These are phyloP conservation scores for Trichoderma oligosporum DNA, from an alignment of 2,329 filamentous ascomycete species.

Conservation along the genomic window DNA sequence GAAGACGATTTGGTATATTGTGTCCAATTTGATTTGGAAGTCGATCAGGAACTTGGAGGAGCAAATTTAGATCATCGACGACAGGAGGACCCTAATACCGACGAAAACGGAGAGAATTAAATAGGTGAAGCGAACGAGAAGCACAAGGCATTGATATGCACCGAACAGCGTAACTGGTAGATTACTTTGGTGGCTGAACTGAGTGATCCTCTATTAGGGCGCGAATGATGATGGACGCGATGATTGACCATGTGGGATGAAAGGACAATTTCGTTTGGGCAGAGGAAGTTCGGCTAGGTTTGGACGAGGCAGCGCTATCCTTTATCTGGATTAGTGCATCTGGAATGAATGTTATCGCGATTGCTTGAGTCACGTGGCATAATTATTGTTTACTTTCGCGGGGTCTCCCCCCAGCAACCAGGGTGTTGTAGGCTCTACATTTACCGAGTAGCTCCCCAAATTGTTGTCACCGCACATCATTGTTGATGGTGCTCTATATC, in stretches of 20 bases:
- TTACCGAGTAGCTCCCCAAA: constrained; percentile 22
- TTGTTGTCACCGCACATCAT: constrained; percentile 6
- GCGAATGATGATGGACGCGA: constrained; percentile 4
- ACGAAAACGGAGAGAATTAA: neutral
- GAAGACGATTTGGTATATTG: neutral
- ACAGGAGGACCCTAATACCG: neutral
- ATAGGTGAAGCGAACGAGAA: neutral
- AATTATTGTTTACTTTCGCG: constrained; percentile 21
- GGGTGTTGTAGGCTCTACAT: constrained; percentile 23
- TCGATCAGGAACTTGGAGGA: neutral
- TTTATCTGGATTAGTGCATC: neutral
- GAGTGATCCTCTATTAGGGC: neutral
- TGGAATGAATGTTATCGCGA: constrained; percentile 1
- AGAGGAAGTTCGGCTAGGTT: neutral
- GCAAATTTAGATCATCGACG: neutral
- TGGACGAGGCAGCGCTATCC: neutral
- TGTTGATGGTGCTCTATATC: constrained; percentile 28
- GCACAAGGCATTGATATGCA: neutral
- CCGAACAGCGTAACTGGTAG: neutral
- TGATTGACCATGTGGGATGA: constrained; percentile 18
- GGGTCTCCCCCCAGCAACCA: constrained; percentile 30
- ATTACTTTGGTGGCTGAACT: neutral
- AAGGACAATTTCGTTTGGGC: constrained; percentile 16
- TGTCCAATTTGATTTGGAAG: neutral
- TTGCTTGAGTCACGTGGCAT: constrained; percentile 11